Base-by-base conservation (phyloP, 169 alveolate genomes). In the Eimeria brunetti region DNA sequence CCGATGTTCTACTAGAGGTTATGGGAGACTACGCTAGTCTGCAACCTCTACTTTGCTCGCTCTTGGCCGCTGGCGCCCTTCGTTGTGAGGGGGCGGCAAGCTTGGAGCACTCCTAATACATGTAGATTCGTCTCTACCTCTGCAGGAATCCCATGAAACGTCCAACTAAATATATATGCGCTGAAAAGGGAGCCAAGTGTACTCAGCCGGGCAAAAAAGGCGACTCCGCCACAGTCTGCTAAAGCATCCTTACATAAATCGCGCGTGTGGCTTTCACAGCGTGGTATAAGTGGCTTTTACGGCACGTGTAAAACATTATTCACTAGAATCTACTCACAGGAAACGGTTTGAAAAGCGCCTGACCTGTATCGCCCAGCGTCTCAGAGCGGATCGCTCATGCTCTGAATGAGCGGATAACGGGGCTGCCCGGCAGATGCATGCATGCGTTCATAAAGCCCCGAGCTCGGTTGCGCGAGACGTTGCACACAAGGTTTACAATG, bases 381-480 rank as follows among this genome's bases (percentile, higher is more conserved):
- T 38, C 64, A 27, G 60, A 51, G 46, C 38, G 46, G 69, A 78
- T 27, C 88, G 67, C 38, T 78, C 14, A 27, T 78, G 88, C 88
- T 46, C 88, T 41, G 56, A 30, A 8, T 75, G 36, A 75, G 85
- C 85, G 64, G 67, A 4, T 64, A n/a, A 49, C 62, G 60, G 67
- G 64, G 88, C 88, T 41, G 88, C 88, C 22, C 88, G 64, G 67
- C 88, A 44, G 67, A 51, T 49, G 88, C 88, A 78, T 78, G 88
- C 88, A 78, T 78, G 88, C 67, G 53, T 12, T 69, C 51, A 36
- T 16, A 33, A 73, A 38, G 36, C 51, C 16, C 3, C 0, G 33
- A 18, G 14, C 1, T 73, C 14, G 53, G 8, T 38, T 33, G 53
- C 3, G 53, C 33, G 0, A 0, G 12, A 38, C 16, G 16, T 0